Evolutionary conservation across 2,329 filamentous ascomycete genomes (phyloP), one percentile per base, ranked within the genome.

Genomic region (Ophiostoma tasmaniense): DNA sequence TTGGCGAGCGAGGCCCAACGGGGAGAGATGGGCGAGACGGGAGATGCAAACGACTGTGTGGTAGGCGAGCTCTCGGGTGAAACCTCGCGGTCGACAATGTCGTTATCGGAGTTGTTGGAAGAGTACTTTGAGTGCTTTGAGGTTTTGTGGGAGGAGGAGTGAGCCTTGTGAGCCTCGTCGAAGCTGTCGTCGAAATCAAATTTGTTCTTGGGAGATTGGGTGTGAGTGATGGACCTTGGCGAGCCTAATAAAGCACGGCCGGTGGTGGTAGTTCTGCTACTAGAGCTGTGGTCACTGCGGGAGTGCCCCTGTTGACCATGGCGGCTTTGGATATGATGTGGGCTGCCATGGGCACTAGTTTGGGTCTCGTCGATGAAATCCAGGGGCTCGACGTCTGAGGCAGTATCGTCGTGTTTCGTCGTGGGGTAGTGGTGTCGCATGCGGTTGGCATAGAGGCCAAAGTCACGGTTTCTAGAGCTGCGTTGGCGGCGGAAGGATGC

Each of bases 1-100:
- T 74, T 73, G 30, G 74, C 76, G 30, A 80, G 75, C 25, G 80
- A 81, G 68, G 84, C 83, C 83, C 83, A 85, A 72, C 83, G 77
- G 25, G 78, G 77, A 25, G 79, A 80, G 55, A 77, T 71, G 64
- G 75, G 72, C 33, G 78, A 80, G 25, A 76, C 70, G 33, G 75
- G 72, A 20, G 77, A 79, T 33, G 78, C 72, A 61, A 66, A 28
- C 30, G 52, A 67, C 17, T 52, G 59, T 5, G 64, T 35, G n/a
- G 64, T 37, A 59, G 65, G 61, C 22, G 66, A 52, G 30, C 64
- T 37, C 20, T 64, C 61, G 61, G 61, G 61, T 7, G 61, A 64
- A 10, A 64, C 61, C n/a, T 64, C 33, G 33, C 39, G 61, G 61
- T 64, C 61, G n/a, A 42, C 20, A 35, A 59, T 64, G 66, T 65